A percentile compares a stretch with the other conserved stretches of the same genome.
phyloP scores from a whole-genome alignment of 331 rosid species.

The Cucumis variabilis region DNA sequence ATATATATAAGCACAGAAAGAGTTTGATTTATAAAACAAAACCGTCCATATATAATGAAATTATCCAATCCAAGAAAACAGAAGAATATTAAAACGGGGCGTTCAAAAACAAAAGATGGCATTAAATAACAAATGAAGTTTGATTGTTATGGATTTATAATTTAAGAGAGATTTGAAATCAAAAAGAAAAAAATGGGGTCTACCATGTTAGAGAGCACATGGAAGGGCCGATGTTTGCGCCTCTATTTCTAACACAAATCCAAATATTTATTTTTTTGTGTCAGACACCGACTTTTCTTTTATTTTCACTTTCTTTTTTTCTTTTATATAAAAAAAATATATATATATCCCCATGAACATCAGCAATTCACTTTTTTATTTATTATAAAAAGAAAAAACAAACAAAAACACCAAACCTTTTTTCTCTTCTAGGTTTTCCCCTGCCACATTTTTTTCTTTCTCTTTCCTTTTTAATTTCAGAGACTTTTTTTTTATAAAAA shows the following conservation, averaged over 20 bases:
- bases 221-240: slow-evolving; percentile 29
- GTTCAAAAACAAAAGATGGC: background rate
- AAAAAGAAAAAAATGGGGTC: slow-evolving; percentile 18
- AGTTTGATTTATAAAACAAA: background rate
- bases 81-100: background rate
- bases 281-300: slow-evolving; percentile 32
- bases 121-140: background rate
- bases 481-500: background rate
- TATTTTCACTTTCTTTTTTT: too few relatives aligned
- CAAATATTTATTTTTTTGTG: background rate
- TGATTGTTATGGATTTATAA: background rate
- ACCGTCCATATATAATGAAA: background rate
- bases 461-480: background rate
- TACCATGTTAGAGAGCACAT: slow-evolving; percentile 29
- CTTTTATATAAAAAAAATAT: background rate
- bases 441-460: background rate
- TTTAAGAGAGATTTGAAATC: background rate
- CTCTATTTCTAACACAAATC: background rate
- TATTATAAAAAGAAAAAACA: background rate
- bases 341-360: background rate
- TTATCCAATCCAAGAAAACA: background rate
- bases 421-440: background rate
- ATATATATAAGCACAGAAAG: too few relatives aligned
- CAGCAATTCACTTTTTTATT: background rate
- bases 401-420: background rate